phyloP scores from a whole-genome alignment of 2,329 filamentous ascomycete genomes.

The Xylariales sp. region DNA sequence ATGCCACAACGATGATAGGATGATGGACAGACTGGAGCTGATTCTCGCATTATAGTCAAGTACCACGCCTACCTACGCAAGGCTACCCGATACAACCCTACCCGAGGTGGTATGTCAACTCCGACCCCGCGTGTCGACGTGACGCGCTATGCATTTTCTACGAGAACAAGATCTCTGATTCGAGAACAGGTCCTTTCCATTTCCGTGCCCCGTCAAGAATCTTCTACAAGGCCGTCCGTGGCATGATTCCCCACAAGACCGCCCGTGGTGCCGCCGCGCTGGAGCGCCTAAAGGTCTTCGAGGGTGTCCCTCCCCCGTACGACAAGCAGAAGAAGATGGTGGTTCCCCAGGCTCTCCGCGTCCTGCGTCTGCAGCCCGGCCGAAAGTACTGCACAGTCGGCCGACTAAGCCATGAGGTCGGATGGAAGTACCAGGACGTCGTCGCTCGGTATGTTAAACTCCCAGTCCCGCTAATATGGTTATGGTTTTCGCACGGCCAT shows the following conservation, averaged over 20 bases:
- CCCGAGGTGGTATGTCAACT: slow-evolving; percentile 84
- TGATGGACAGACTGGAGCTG: slow-evolving; percentile 53
- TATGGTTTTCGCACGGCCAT: neutral
- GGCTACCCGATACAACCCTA: slow-evolving; percentile 99
- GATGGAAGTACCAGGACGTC: slow-evolving; percentile 99
- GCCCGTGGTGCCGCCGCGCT: slow-evolving; percentile 94
- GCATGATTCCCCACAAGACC: slow-evolving; percentile 99
- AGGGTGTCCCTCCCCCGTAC: slow-evolving; percentile 98
- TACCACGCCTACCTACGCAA: slow-evolving; percentile 99
- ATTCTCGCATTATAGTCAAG: slow-evolving; percentile 82
- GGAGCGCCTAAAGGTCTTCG: slow-evolving; percentile 99
- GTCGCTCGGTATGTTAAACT: slow-evolving; percentile 84
- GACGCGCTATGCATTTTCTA: slow-evolving; percentile 16
- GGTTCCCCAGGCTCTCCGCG: slow-evolving; percentile 96
- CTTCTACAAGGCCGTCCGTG: slow-evolving; percentile 99
- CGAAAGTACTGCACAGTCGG: slow-evolving; percentile 99
- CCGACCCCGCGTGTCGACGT: slow-evolving; percentile 38
- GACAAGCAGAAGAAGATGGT: slow-evolving; percentile 99
- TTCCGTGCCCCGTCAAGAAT: slow-evolving; percentile 99
- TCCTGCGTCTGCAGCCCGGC: slow-evolving; percentile 96
- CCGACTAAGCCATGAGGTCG: slow-evolving; percentile 97
- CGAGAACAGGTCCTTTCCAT: slow-evolving; percentile 88
- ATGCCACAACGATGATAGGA: slow-evolving; percentile 11
- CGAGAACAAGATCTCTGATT: slow-evolving; percentile 48
- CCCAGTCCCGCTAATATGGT: neutral